A percentile compares a stretch with the other conserved stretches of the same genome.
Evolutionary conservation across 805 yeast species (phyloP).

Genomic region (Zygoascus tannicola): DNA sequence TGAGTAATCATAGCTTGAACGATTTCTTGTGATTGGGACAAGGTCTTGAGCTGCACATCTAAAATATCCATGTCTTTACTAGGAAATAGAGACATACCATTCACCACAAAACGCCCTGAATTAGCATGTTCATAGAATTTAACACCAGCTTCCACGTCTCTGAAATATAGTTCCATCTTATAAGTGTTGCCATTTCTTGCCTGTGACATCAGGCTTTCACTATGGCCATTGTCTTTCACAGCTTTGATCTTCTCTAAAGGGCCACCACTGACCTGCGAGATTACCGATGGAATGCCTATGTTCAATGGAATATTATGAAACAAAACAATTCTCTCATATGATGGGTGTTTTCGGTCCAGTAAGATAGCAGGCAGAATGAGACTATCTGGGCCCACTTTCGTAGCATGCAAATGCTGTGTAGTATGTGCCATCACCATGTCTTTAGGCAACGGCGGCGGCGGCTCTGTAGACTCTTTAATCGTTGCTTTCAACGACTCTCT

Average conservation of each 20-base stretch:
- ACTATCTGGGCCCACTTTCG: no score
- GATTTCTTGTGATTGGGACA: background rate
- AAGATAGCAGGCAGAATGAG: background rate
- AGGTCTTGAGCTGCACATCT: background rate
- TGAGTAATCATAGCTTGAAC: background rate
- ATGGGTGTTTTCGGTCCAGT: background rate
- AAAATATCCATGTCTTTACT: background rate
- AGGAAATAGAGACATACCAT: constrained; percentile 12
- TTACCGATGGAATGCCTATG: constrained; percentile 3
- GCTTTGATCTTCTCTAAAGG: constrained; percentile 9
- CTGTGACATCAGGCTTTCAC: no score
- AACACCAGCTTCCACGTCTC: constrained; percentile 10
- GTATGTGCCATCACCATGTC: no score
- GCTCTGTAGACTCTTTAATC: no score
- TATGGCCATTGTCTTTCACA: background rate
- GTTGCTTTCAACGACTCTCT: no score
- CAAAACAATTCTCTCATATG: constrained; percentile 3
- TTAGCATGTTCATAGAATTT: constrained; percentile 12
- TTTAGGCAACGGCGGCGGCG: no score
- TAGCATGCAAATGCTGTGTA: no score
- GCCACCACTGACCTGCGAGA: constrained; percentile 13
- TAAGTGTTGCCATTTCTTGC: background rate
- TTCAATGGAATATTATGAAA: constrained; percentile 1
- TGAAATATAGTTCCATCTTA: constrained; percentile 12
- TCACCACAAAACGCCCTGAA: constrained; percentile 19